Percentiles rank a stretch among this genome's conserved stretches.
These are phyloP conservation scores for button mushroom (Agaricus bisporus) DNA, from an alignment of 768 basidiomycete species.

Conservation along the genomic window DNA sequence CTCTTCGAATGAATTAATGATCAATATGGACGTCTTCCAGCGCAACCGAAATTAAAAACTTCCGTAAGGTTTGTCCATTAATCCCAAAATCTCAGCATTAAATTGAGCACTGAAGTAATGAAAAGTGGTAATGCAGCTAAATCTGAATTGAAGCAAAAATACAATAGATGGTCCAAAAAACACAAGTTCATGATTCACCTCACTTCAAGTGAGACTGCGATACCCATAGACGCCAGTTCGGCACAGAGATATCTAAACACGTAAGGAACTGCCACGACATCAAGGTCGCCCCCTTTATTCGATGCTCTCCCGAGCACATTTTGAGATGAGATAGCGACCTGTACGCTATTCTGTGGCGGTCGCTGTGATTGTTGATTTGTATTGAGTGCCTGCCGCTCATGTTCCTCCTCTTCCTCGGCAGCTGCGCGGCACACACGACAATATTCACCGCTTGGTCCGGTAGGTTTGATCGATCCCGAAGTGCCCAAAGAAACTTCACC, in stretches of 20 bases:
- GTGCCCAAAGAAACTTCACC: slow-evolving; percentile 54
- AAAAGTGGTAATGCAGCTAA: too few relatives aligned
- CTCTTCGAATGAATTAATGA: too few relatives aligned
- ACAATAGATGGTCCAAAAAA: not conserved
- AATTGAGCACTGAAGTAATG: too few relatives aligned
- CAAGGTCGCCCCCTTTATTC: slow-evolving; percentile 76
- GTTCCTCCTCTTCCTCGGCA: slow-evolving; percentile 58
- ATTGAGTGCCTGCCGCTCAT: slow-evolving; percentile 52
- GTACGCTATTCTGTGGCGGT: slow-evolving; percentile 43
- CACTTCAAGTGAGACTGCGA: slow-evolving; percentile 81
- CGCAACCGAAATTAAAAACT: too few relatives aligned
- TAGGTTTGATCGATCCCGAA: slow-evolving; percentile 45
- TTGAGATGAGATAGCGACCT: slow-evolving; percentile 59
- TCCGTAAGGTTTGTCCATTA: too few relatives aligned
- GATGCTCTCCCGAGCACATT: slow-evolving; percentile 56
- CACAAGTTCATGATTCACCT: slow-evolving; percentile 27
- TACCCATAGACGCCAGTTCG: slow-evolving; percentile 98
- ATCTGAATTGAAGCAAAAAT: too few relatives aligned
- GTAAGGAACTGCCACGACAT: slow-evolving; percentile 93
- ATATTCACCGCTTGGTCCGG: slow-evolving; percentile 85
- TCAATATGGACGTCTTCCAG: too few relatives aligned
- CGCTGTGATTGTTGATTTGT: slow-evolving; percentile 45
- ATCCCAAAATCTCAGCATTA: too few relatives aligned
- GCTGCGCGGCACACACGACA: slow-evolving; percentile 86
- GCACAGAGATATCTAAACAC: slow-evolving; percentile 93